These are phyloP conservation scores for Epithemia pelagica DNA, from an alignment of 108 stramenopile genomes.

Conservation along the genomic window DNA sequence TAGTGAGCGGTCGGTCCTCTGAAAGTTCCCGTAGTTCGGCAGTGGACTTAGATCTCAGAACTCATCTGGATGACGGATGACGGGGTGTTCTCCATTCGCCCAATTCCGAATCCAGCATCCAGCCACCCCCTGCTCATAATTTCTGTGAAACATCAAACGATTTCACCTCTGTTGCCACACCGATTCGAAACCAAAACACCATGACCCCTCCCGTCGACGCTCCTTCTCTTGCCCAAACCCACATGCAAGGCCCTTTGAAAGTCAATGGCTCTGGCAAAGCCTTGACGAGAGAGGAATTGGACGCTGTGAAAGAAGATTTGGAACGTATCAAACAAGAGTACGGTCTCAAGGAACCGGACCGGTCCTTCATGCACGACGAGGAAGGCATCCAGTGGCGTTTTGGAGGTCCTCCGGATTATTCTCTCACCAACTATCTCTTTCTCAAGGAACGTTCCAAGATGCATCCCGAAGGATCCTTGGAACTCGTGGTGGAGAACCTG, in stretches of 20 bases:
- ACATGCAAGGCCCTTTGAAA: slow-evolving; percentile 20
- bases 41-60: too few species aligned
- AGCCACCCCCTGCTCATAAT: too few species aligned
- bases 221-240: slow-evolving; percentile 5
- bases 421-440: slow-evolving; percentile 27
- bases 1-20: too few species aligned
- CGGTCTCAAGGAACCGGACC: slow-evolving; percentile 17
- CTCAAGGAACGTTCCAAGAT: slow-evolving; percentile 22
- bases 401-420: slow-evolving; percentile 37
- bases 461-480: slow-evolving; percentile 26
- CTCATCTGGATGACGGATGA: too few species aligned
- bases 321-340: slow-evolving; percentile 11
- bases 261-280: slow-evolving; percentile 21
- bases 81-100: too few species aligned
- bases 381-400: slow-evolving; percentile 15
- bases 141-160: too few species aligned
- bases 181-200: too few species aligned
- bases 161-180: too few species aligned
- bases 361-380: slow-evolving; percentile 17
- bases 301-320: slow-evolving; percentile 18
- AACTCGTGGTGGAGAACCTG: slow-evolving; percentile 31
- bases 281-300: slow-evolving; percentile 20
- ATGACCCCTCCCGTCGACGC: neutral
- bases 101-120: too few species aligned
- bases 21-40: too few species aligned